These are phyloP conservation scores for Epichloe amarillans DNA, from an alignment of 2,329 filamentous ascomycete species.

Conservation along the genomic window DNA sequence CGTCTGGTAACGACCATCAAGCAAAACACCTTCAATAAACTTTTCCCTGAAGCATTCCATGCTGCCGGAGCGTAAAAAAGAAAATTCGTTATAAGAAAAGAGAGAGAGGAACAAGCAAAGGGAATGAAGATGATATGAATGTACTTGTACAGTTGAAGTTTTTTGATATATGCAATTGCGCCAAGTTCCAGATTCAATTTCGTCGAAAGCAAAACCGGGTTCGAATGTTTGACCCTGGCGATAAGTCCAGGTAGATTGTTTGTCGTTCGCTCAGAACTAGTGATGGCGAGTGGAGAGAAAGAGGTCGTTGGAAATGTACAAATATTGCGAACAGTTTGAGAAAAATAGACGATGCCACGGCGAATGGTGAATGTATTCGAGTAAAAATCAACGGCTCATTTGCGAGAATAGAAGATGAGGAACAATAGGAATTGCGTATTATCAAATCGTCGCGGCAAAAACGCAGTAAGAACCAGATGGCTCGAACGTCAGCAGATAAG, in stretches of 20 bases:
- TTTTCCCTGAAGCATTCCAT: conserved; percentile 81
- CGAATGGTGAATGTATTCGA: conserved; percentile 15
- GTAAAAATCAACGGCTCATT: conserved; percentile 29
- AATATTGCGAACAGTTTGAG: conserved; percentile 11
- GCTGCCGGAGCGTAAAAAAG: conserved; percentile 6
- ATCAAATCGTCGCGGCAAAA: conserved; percentile 19
- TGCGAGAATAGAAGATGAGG: conserved; percentile 19
- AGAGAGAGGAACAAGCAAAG: conserved; percentile 8
- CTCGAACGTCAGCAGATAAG: conserved; percentile 17
- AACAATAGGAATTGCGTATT: conserved; percentile 24
- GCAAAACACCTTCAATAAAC: conserved; percentile 65
- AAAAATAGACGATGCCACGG: conserved; percentile 9
- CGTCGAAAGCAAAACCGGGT: not conserved
- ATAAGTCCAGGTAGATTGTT: not conserved
- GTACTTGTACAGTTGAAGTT: conserved; percentile 18
- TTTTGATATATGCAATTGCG: conserved; percentile 8
- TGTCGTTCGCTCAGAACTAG: not conserved
- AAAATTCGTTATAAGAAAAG: conserved; percentile 8
- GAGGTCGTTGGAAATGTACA: conserved; percentile 21
- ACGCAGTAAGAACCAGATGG: conserved; percentile 17
- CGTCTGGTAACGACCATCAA: conserved; percentile 82
- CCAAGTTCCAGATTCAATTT: conserved; percentile 1
- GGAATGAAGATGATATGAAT: conserved; percentile 3
- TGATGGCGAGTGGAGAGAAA: not conserved
- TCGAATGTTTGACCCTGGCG: not conserved